phyloP scores from a whole-genome alignment of 192 early-diverging fungal species.

The Geranomyces michiganensis region DNA sequence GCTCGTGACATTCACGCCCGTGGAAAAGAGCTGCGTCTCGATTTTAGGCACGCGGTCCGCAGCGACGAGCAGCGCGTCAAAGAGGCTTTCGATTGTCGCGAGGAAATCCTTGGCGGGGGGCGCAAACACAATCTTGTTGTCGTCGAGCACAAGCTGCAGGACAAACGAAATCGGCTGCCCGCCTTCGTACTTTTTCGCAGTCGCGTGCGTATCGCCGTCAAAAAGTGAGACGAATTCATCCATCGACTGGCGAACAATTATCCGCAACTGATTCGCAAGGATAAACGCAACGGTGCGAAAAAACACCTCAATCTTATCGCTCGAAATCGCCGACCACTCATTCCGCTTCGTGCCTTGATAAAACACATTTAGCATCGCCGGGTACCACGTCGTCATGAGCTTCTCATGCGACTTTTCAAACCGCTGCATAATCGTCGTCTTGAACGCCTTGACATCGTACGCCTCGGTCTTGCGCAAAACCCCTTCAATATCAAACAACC shows the following conservation, averaged over 20 bases:
- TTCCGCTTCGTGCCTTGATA: conserved; percentile 62
- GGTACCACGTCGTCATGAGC: conserved; percentile 68
- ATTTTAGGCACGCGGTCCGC: conserved; percentile 58
- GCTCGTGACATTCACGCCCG: conserved; percentile 39
- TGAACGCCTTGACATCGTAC: conserved; percentile 58
- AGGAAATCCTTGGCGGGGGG: conserved; percentile 51
- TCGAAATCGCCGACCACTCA: conserved; percentile 57
- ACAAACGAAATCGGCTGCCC: conserved; percentile 45
- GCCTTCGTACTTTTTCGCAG: conserved; percentile 17
- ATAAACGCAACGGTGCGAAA: conserved; percentile 57
- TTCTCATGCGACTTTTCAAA: conserved; percentile 63
- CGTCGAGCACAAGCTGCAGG: conserved; percentile 49
- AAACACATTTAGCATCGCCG: conserved; percentile 62
- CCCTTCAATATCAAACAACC: conserved; percentile 55
- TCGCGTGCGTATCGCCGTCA: conserved; percentile 35
- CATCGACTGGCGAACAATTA: conserved; percentile 50
- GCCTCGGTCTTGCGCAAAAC: conserved; percentile 49
- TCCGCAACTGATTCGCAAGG: conserved; percentile 54
- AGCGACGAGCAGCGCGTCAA: conserved; percentile 50
- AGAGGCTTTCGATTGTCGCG: conserved; percentile 47
- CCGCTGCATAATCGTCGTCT: conserved; percentile 45
- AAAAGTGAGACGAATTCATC: conserved; percentile 59
- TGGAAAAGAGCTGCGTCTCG: conserved; percentile 61
- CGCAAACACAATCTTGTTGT: conserved; percentile 50
- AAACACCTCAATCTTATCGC: conserved; percentile 56